Evolutionary conservation across 805 yeast genomes (phyloP), one percentile per base, ranked within the genome.

Genomic region (Hanseniaspora vineae): DNA sequence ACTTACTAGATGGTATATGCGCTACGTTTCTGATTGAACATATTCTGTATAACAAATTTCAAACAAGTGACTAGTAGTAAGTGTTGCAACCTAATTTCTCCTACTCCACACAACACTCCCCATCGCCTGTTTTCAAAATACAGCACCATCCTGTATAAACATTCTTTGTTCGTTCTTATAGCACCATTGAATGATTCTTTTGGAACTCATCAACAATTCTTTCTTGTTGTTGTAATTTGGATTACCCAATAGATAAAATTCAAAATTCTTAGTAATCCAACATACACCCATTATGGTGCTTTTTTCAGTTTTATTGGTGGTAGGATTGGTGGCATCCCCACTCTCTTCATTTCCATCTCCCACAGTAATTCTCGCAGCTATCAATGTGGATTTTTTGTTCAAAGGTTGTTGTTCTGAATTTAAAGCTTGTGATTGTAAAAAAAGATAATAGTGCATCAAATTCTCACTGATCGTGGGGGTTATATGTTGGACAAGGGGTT

Each of bases 131-230:
- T n/a, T 14, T 56, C 53, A 80, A 57, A 78, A 83, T 0, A 74
- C 70, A 0, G 84, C 85, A 1, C 92, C 92, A n/a, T 79, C 80
- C 19, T 78, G 76, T 11, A 83, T 77, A 59, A 86, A 87, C 35
- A 87, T 60, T 39, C 92, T 66, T 46, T 77, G 78, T 52, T 83
- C 83, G 54, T 84, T 75, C 52, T 72, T 77, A 51, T 75, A 71
- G 55, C 94, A 81, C 96, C 96, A 89, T 44, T 71, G 70, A 9
- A 84, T 78, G 13, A 87, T 76, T 18, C 71, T 69, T 46, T 78
- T 71, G 39, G 88, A 80, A 51, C 85, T 78, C 18, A 67, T 67
- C 50, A 88, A 64, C 0, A 73, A 69, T 39, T 75, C 75, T 42
- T 80, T 77, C 42, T 75, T 71, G 15, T 78, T 71, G 9, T 68